Base-by-base conservation (phyloP, 192 early-diverging fungal genomes). In the Funneliformis geosporum region DNA sequence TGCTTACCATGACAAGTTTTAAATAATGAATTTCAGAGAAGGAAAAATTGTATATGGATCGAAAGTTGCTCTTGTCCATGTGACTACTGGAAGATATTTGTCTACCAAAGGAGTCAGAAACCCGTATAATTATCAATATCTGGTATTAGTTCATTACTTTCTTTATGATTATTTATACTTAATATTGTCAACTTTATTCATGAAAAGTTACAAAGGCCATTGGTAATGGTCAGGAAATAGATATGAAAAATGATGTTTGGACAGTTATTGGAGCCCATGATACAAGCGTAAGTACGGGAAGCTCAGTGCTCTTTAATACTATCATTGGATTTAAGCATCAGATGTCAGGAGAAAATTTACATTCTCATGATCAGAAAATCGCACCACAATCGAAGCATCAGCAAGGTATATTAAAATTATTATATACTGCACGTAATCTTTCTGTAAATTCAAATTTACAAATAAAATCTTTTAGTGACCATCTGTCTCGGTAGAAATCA, bases 231-330 rank as follows among this genome's bases (percentile, higher is more conserved):
- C 33, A 66, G 28, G 23, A 33, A 14, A 66, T 66, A 33, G 64
- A 66, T 66, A 38, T 66, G 28, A 9, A 33, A 38, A 66, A 66
- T 66, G 64, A 66, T 66, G 33, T 66, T 66, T 66, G 64, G 64
- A 33, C 62, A 4, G 25, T 65, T 65, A 27, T 65, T 65, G 62
- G 62, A 27, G 62, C 62, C 11, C 27, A 28, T 66, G 28, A 39
- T 66, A 38, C 3, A 38, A 33, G 28, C 3, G 64, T 38, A 33
- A 66, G 28, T 66, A 9, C 0, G 9, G 64, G 28, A 38, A 33
- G 28, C 8, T 10, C 28, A 10, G 28, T 66, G 5, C 38, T 8
- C 28, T 33, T 38, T 66, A 33, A 33, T 66, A 66, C 25, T 6
- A 33, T 66, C 8, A 16, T 66, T 66, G 64, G 64, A 40, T 66